A percentile compares a stretch with the other conserved stretches of the same genome.
phyloP scores from a whole-genome alignment of 106 monocot species.

The Triglochin maritima region DNA sequence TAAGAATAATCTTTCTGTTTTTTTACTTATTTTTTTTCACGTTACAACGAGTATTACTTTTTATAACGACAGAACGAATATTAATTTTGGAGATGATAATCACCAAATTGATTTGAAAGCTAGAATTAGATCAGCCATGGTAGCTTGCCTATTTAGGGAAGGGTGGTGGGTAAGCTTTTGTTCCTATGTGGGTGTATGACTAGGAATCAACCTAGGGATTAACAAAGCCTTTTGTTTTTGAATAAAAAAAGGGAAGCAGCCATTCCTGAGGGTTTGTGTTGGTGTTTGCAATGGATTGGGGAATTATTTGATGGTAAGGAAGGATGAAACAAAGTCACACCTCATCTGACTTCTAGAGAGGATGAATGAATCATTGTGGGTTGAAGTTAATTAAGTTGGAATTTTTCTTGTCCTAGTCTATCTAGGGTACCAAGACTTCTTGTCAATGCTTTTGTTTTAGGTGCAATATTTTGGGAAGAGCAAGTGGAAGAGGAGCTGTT shows the following conservation, averaged over 20 bases:
- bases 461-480: neutral
- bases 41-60: no score
- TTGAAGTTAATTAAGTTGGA: neutral
- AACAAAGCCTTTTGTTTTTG: neutral
- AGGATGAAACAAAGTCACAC: neutral
- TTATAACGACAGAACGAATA: no score
- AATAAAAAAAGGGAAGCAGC: neutral
- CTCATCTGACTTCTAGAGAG: no score
- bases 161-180: neutral
- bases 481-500: slow-evolving; percentile 1
- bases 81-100: no score
- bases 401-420: neutral
- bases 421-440: no score
- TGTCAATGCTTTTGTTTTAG: neutral
- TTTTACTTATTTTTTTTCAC: no score
- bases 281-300: neutral
- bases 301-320: neutral
- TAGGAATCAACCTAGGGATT: slow-evolving; percentile 1
- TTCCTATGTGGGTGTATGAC: neutral
- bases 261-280: neutral
- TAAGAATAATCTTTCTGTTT: no score
- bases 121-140: neutral
- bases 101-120: no score
- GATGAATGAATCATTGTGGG: no score
- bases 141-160: neutral